Base-by-base conservation (phyloP, 2,329 filamentous ascomycete genomes). In the Pseudogymnoascus sp. region DNA sequence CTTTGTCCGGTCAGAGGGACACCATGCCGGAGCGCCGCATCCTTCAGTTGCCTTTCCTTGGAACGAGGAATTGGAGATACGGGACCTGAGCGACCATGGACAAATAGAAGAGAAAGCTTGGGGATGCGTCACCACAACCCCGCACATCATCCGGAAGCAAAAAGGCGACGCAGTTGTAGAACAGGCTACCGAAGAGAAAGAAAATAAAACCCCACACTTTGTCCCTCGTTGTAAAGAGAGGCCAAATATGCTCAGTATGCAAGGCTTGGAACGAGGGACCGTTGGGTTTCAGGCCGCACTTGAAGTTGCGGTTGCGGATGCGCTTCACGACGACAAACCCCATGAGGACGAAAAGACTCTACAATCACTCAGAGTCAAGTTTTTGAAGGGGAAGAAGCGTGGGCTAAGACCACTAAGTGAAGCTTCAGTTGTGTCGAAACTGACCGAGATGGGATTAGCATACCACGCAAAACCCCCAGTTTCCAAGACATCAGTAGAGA, bases 211-310 rank as follows among this genome's bases (percentile, higher is more conserved):
- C 59, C 67, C 70, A 18, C 66, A 70, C 63, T 73, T 72, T 31
- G 49, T 68, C 4, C 71, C 72, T 23, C 62, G 70, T 42, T 74
- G 71, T 63, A 68, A 70, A 56, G 73, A 74, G 63, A 66, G 71
- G 28, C 88, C 88, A 42, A 88, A 83, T 72, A 90, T 90, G 87
- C 79, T 90, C 64, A 88, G 85, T 77, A 86, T 87, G 78, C 85
- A 88, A 67, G 88, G 88, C 2, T 75, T 88, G 34, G 88, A 91
- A 71, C 86, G 86, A 72, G 88, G 88, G 43, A 88, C 86, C 16
- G 79, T 89, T 71, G 88, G 88, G 62, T 89, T 85, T 71, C 81
- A 84, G 67, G 85, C 88, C 21, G 88, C 88, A 6, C 77, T 90
- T 37, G 86, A 90, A 71, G 73, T 89, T 37, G 79, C 82, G 21